Evolutionary conservation across 1,284 basidiomycete species (phyloP).

Genomic region (Athelia psychrophila): DNA sequence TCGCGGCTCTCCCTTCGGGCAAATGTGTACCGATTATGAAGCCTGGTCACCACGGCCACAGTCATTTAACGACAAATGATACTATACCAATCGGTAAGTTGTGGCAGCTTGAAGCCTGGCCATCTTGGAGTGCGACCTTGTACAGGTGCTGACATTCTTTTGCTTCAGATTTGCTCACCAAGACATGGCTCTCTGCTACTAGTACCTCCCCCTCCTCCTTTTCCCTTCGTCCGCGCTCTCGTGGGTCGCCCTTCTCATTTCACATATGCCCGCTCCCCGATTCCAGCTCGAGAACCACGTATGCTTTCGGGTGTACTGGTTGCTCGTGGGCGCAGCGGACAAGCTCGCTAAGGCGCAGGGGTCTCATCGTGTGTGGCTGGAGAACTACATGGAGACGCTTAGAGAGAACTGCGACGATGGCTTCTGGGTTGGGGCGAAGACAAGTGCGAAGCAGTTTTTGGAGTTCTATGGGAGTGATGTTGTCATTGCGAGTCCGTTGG

Average conservation of each 20-base stretch:
- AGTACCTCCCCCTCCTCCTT: too few relatives aligned
- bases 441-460: conserved; percentile 84
- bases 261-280: conserved; percentile 62
- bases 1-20: too few relatives aligned
- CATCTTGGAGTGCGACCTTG: too few relatives aligned
- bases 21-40: too few relatives aligned
- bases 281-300: conserved; percentile 85
- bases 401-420: conserved; percentile 97
- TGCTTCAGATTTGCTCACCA: too few relatives aligned
- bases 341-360: conserved; percentile 75
- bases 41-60: too few relatives aligned
- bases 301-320: conserved; percentile 83
- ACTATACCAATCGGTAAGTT: too few relatives aligned
- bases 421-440: conserved; percentile 87
- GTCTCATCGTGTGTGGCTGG: conserved; percentile 80
- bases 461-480: conserved; percentile 92
- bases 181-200: too few relatives aligned
- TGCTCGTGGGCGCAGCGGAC: conserved; percentile 80
- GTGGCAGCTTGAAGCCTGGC: too few relatives aligned
- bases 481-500: conserved; percentile 91
- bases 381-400: conserved; percentile 92
- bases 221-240: conserved; percentile 87
- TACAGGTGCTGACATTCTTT: too few relatives aligned
- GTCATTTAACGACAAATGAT: too few relatives aligned
- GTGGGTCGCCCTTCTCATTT: conserved; percentile 71